phyloP scores from a whole-genome alignment of 1,139 yeast species.

The Candida sojae region DNA sequence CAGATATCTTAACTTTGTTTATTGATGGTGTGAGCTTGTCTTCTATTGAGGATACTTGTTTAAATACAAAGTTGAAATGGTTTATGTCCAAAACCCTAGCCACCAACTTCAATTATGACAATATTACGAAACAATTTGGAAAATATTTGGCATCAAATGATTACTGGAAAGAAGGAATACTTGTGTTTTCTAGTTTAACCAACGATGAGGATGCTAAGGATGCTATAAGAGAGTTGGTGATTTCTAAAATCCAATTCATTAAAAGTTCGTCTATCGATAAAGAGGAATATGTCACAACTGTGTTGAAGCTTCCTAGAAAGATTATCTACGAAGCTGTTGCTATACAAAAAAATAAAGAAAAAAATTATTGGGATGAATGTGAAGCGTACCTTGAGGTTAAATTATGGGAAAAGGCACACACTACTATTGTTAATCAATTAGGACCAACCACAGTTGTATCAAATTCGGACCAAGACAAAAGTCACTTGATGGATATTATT shows the following conservation, averaged over 20 bases:
- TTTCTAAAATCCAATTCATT: slow-evolving; percentile 47
- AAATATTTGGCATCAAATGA: slow-evolving; percentile 51
- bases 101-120: slow-evolving; percentile 27
- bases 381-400: slow-evolving; percentile 64
- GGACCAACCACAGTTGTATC: slow-evolving; percentile 70
- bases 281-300: slow-evolving; percentile 33
- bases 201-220: slow-evolving; percentile 37
- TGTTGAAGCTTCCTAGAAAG: slow-evolving; percentile 46
- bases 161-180: slow-evolving; percentile 61
- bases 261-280: slow-evolving; percentile 26
- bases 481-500: slow-evolving; percentile 42
- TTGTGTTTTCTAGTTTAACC: slow-evolving; percentile 54
- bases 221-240: slow-evolving; percentile 46
- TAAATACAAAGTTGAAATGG: slow-evolving; percentile 53
- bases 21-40: slow-evolving; percentile 3
- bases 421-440: slow-evolving; percentile 51
- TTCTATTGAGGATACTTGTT: slow-evolving; percentile 13
- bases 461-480: slow-evolving; percentile 33
- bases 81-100: slow-evolving; percentile 47
- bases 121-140: slow-evolving; percentile 51
- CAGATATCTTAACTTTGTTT: slow-evolving; percentile 27
- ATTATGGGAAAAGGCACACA: slow-evolving; percentile 65
- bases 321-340: slow-evolving; percentile 58
- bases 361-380: slow-evolving; percentile 59
- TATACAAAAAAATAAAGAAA: slow-evolving; percentile 25